phyloP scores from a whole-genome alignment of 164 flowering plant genomes.

The Chimonanthus praecox region DNA sequence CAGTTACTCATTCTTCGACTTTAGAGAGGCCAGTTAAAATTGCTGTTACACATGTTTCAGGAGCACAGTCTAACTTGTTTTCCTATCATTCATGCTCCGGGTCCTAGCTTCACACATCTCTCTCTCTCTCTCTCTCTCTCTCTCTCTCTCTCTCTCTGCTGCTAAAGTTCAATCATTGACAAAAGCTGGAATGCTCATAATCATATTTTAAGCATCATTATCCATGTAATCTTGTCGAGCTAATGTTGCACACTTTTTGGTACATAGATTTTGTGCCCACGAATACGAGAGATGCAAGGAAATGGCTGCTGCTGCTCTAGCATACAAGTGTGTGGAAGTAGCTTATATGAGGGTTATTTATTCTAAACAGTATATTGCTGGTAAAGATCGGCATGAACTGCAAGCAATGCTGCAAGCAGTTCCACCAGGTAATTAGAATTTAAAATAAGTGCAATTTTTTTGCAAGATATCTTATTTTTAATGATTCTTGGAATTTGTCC shows the following conservation, averaged over 20 bases:
- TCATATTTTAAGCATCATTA: neutral
- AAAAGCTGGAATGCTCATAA: neutral
- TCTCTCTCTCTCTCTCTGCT: neutral
- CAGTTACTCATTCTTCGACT: no score
- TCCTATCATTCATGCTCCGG: neutral
- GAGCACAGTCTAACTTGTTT: neutral
- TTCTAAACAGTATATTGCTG: slow-evolving; percentile 31
- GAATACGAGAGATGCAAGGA: slow-evolving; percentile 60
- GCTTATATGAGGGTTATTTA: slow-evolving; percentile 68
- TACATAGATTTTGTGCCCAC: slow-evolving; percentile 54
- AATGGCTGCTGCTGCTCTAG: slow-evolving; percentile 79
- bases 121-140: no score
- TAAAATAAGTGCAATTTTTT: no score
- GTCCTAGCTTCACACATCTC: neutral
- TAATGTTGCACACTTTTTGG: neutral
- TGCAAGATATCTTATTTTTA: neutral
- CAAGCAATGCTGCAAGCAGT: slow-evolving; percentile 47
- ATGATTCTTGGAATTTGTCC: no score
- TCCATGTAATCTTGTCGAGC: neutral
- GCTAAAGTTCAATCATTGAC: neutral
- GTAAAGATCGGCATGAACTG: slow-evolving; percentile 54
- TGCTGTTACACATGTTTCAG: neutral
- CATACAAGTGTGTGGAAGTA: slow-evolving; percentile 88
- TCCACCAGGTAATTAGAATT: slow-evolving; percentile 54
- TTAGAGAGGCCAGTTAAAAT: no score